Base-by-base conservation (phyloP, 768 basidiomycete species). In the Kwoniella mangroviensis region DNA sequence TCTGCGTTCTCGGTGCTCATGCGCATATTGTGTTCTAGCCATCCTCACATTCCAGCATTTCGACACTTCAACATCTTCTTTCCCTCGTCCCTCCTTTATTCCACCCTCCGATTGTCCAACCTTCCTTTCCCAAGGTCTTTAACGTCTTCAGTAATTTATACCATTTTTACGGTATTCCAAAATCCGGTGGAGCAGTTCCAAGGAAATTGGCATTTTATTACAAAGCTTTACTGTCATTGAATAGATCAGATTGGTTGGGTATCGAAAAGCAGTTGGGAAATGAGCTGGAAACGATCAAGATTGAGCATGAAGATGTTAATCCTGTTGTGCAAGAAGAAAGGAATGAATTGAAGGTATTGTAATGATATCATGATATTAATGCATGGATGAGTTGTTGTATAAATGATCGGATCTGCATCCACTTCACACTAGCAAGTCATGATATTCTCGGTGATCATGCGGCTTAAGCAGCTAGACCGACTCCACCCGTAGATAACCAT, bases 401-500 rank as follows among this genome's bases (percentile, higher is more conserved):
- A 49, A 49, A 49, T 49, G 45, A 13, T 34, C 34, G 34, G 34
- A 34, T 34, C 34, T 34, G 3, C 55, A 61, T 40, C 26, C n/a
- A 22, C 21, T 6, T 34, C 1, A 34, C 34, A 34, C 34, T 34
- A 34, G 34, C 34, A 34, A 34, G 34, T 34, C 34, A 34, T 34
- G 34, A 34, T 7, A 7, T 26, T 55, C 54, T 13, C 54, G 5
- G 7, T 58, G 45, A 12, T 28, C 26, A 58, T n/a, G 19, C 54
- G 24, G 54, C 54, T 34, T 34, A 68, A 15, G 60, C 68, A 45
- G 70, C 19, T 12, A 65, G 60, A 43, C 63, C 71, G 34, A 68
- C 73, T 3, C 93, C 94, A 10, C 91, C 91, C 68, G 87, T 88
- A 58, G 89, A 88, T 83, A 99, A 92, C 91, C 93, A 98, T 69